phyloP scores from a whole-genome alignment of 495 filamentous ascomycete species.

The Penicillium soppii region DNA sequence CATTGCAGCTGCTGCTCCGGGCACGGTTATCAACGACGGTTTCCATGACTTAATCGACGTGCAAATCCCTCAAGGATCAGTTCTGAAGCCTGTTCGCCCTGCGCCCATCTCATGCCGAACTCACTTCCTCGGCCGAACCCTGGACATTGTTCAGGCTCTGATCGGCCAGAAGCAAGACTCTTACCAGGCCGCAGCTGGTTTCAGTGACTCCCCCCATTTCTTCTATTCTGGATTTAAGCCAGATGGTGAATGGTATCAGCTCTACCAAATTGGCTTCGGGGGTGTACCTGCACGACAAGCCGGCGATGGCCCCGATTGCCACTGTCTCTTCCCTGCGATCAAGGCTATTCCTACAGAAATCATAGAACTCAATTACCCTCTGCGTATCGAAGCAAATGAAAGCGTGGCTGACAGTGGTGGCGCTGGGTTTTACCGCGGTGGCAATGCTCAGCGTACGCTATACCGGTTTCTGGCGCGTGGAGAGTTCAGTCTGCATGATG shows the following conservation, averaged over 20 bases:
- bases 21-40: conserved; percentile 45
- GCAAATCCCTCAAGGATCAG: conserved; percentile 41
- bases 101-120: conserved; percentile 50
- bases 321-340: conserved; percentile 53
- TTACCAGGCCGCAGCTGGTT: conserved; percentile 49
- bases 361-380: conserved; percentile 50
- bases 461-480: conserved; percentile 48
- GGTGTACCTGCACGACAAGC: conserved; percentile 48
- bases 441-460: conserved; percentile 47
- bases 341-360: conserved; percentile 52
- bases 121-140: conserved; percentile 43
- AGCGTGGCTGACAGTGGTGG: conserved; percentile 50
- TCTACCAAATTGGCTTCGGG: conserved; percentile 54
- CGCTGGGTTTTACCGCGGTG: conserved; percentile 46
- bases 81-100: conserved; percentile 50
- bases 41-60: conserved; percentile 53
- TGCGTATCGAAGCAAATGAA: conserved; percentile 50
- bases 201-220: conserved; percentile 51
- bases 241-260: conserved; percentile 49
- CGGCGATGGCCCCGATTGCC: conserved; percentile 51
- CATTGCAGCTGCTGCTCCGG: conserved; percentile 45
- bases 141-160: conserved; percentile 51
- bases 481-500: conserved; percentile 50
- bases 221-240: conserved; percentile 53
- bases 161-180: conserved; percentile 46